Evolutionary conservation across 2,329 filamentous ascomycete genomes (phyloP).

Genomic region (Diaporthe eres): DNA sequence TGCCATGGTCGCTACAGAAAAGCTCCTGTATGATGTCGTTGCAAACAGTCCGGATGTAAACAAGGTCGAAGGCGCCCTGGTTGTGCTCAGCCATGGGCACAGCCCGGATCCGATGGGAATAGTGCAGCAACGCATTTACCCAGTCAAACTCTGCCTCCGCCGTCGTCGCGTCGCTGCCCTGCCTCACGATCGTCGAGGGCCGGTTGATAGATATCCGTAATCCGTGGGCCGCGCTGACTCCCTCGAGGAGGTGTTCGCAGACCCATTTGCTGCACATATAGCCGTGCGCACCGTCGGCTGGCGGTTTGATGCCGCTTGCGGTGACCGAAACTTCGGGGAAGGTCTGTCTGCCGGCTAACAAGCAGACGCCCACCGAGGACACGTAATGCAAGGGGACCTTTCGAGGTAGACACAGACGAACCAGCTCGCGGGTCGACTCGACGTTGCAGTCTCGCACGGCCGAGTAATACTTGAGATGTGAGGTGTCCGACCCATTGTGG

Average conservation of each 20-base stretch:
- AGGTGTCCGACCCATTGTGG: slow-evolving; percentile 63
- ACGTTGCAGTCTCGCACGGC: slow-evolving; percentile 54
- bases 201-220: not conserved
- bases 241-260: slow-evolving; percentile 54
- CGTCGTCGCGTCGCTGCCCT: not conserved
- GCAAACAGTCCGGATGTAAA: not conserved
- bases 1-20: not conserved
- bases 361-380: slow-evolving; percentile 42
- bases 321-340: slow-evolving; percentile 20
- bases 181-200: slow-evolving; percentile 9
- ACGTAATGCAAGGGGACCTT: slow-evolving; percentile 50
- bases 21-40: not conserved
- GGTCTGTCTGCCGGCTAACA: not conserved
- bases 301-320: slow-evolving; percentile 6
- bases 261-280: slow-evolving; percentile 57
- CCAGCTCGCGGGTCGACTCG: slow-evolving; percentile 52
- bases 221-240: slow-evolving; percentile 28
- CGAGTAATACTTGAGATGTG: slow-evolving; percentile 54
- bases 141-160: slow-evolving; percentile 1
- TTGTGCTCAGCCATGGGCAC: not conserved
- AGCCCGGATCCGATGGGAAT: not conserved
- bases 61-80: not conserved
- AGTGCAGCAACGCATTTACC: slow-evolving; percentile 9
- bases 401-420: slow-evolving; percentile 46
- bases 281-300: slow-evolving; percentile 46